Percentiles rank a stretch among this genome's conserved stretches.
Conservation (phyloP, 208 protist genomes). For the Blastocrithidia nonstop region DNA sequence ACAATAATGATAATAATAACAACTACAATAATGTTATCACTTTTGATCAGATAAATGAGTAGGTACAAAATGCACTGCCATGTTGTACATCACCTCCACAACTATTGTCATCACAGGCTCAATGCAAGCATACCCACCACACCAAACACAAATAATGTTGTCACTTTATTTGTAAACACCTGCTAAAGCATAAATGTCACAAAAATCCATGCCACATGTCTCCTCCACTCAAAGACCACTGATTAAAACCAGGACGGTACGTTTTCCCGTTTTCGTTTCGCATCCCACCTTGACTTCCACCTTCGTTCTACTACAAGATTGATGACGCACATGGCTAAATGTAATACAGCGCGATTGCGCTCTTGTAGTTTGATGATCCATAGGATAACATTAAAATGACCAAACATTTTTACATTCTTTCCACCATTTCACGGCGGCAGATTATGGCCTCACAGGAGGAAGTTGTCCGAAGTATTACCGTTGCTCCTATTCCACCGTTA, state of each 20-base stretch:
- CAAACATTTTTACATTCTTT: constrained; percentile 26
- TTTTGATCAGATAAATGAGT: too few relatives aligned
- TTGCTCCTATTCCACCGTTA: constrained; percentile 8
- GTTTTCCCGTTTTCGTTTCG: constrained; percentile 39
- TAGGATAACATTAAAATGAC: constrained; percentile 9
- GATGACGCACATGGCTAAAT: constrained; percentile 17
- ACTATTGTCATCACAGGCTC: too few relatives aligned
- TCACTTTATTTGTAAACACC: not conserved
- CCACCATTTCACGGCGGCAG: constrained; percentile 30
- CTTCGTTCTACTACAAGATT: constrained; percentile 40
- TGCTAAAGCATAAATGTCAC: constrained; percentile 1
- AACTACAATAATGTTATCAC: too few relatives aligned
- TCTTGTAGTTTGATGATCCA: constrained; percentile 13
- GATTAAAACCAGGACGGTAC: constrained; percentile 27
- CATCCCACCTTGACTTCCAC: constrained; percentile 41
- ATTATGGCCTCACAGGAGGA: constrained; percentile 10
- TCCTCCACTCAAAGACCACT: constrained; percentile 3
- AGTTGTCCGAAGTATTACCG: not conserved
- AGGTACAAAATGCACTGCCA: too few relatives aligned
- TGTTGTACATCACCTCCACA: too few relatives aligned
- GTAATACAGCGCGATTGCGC: constrained; percentile 18
- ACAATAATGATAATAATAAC: too few relatives aligned
- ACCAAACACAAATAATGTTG: too few relatives aligned
- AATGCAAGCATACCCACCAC: too few relatives aligned
- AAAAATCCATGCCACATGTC: not conserved